Evolutionary conservation across 768 basidiomycete species (phyloP).

Genomic region (Suillus bovinus): DNA sequence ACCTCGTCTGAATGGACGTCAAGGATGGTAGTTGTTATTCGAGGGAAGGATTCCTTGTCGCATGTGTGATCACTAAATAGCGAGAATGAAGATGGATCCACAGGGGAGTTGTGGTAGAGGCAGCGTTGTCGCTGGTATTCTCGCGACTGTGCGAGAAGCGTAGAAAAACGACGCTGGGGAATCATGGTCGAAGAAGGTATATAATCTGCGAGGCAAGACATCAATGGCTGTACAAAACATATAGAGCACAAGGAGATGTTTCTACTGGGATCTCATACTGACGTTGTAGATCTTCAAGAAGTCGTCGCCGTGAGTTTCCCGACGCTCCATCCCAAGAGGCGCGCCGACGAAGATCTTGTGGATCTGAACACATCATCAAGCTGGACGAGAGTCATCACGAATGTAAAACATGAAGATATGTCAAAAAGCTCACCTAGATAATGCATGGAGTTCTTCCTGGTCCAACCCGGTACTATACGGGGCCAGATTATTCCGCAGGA

Average conservation of each 20-base stretch:
- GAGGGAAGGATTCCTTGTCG: slow-evolving; percentile 79
- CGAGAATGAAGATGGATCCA: slow-evolving; percentile 62
- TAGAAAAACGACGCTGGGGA: slow-evolving; percentile 83
- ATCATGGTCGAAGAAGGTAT: slow-evolving; percentile 94
- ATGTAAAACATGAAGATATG: slow-evolving; percentile 15
- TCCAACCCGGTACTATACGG: slow-evolving; percentile 79
- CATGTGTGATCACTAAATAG: slow-evolving; percentile 87
- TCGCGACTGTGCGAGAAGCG: slow-evolving; percentile 84
- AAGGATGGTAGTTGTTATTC: slow-evolving; percentile 80
- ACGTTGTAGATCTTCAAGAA: slow-evolving; percentile 87
- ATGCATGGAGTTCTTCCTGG: slow-evolving; percentile 75
- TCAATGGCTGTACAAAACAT: slow-evolving; percentile 1
- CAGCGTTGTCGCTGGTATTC: slow-evolving; percentile 78
- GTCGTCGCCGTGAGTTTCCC: slow-evolving; percentile 71
- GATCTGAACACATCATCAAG: slow-evolving; percentile 89
- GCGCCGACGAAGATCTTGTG: slow-evolving; percentile 77
- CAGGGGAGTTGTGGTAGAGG: slow-evolving; percentile 80
- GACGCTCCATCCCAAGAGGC: slow-evolving; percentile 90
- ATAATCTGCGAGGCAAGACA: slow-evolving; percentile 53
- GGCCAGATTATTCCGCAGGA: slow-evolving; percentile 86
- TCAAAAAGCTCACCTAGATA: slow-evolving; percentile 71
- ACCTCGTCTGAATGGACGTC: slow-evolving; percentile 91
- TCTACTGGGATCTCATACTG: slow-evolving; percentile 19
- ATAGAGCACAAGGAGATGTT: background rate
- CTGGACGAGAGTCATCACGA: slow-evolving; percentile 40